Evolutionary conservation across 352 stramenopile genomes (phyloP), one percentile per base, ranked within the genome.

Genomic region (Phytophthora quininea): DNA sequence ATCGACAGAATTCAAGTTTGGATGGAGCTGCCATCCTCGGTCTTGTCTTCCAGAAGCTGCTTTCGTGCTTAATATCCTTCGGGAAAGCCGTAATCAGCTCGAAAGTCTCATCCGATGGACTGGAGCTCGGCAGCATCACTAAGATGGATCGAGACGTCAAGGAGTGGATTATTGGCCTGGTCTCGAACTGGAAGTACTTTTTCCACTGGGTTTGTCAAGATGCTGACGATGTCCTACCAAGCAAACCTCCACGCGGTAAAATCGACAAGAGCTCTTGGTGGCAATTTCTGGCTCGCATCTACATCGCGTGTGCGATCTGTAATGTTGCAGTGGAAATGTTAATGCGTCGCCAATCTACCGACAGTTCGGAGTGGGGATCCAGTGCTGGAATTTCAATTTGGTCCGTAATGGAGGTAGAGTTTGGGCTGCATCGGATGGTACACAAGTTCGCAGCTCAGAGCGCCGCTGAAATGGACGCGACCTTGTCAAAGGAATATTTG

Each of bases 131-230:
- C 7, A 32, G 24, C 43, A 52, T 67, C 29, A 59, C 46, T 45
- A 64, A 66, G 14, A 74, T 63, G 15, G 56, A 69, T 15, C 51
- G 50, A 11, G 71, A 79, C 32, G 66, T 76, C 14, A 76, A 71
- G 55, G 62, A 71, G 33, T 89, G 80, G 80, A 45, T 86, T 3
- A 32, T 74, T 12, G 66, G 69, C 35, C 58, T 89, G 59, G 76
- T 82, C 56, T 82, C 80, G 31, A 85, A 85, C 38, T 71, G 69
- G 70, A 83, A 79, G 54, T 74, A 79, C 11, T 82, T 89, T 61
- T 87, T 89, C 49, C 65, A 76, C 33, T 89, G 80, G 80, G 71
- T 89, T 27, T 81, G 75, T 9, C 76, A 85, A 30, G 63, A 68
- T 53, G 67, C 51, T 50, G 58, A 79, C 9, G 54, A 61, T 46